A percentile compares a stretch with the other conserved stretches of the same genome.
phyloP scores from a whole-genome alignment of 192 early-diverging fungal species.

The Umbelopsis isabellina region DNA sequence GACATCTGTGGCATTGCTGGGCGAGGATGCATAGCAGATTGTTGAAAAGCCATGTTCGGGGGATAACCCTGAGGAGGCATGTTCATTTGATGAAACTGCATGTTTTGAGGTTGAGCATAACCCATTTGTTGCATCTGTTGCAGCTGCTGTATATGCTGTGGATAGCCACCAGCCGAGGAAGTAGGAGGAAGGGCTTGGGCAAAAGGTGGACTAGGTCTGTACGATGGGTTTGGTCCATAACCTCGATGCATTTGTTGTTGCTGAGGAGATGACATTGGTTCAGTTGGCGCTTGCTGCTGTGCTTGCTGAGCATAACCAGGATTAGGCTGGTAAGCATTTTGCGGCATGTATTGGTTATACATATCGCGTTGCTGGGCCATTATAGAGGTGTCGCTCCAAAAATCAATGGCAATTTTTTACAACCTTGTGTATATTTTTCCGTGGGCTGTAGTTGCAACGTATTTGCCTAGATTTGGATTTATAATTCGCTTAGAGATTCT shows the following conservation, averaged over 20 bases:
- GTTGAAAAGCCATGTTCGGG: constrained; percentile 12
- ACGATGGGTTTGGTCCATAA: constrained; percentile 1
- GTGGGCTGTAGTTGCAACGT: no score
- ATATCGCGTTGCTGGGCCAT: constrained; percentile 27
- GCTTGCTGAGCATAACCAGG: constrained; percentile 20
- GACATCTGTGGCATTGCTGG: constrained; percentile 6
- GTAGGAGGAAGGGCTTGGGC: constrained; percentile 4
- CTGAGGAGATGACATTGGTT: not conserved
- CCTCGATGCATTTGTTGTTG: constrained; percentile 19
- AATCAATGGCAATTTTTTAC: not conserved
- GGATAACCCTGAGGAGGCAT: constrained; percentile 19
- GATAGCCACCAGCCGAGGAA: constrained; percentile 3
- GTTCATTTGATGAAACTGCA: constrained; percentile 19
- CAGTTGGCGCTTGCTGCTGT: constrained; percentile 28
- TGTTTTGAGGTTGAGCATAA: constrained; percentile 13
- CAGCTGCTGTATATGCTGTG: constrained; percentile 7
- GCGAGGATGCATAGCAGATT: not conserved
- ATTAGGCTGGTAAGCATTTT: constrained; percentile 20
- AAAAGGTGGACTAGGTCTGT: not conserved
- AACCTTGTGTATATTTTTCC: not conserved
- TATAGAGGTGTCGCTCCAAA: not conserved
- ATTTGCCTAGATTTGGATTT: constrained; percentile 3
- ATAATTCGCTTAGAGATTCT: not conserved
- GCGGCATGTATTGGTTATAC: constrained; percentile 21
- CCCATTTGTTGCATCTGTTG: constrained; percentile 20